Base-by-base conservation (phyloP, 768 basidiomycete species). In the Trametes elegans region DNA sequence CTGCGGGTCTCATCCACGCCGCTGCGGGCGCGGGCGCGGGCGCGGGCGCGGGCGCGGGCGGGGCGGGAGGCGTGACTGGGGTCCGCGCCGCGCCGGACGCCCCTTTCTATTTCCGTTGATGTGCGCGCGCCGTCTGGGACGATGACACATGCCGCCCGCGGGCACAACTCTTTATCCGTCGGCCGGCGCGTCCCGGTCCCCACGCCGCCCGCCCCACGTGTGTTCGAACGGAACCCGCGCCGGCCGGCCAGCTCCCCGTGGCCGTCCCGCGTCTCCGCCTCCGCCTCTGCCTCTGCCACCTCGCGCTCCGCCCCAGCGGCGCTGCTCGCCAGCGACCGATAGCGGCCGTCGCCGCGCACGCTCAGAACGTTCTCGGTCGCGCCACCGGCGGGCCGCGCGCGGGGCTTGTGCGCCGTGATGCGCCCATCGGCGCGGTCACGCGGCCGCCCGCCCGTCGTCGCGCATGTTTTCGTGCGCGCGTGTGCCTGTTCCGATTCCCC, bases 151-250 rank as follows among this genome's bases (percentile, higher is more conserved):
- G 59, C 53, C 57, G 51, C 35, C 32, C 23, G 19, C 47, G 51
- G 58, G 55, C 48, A 46, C 21, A 59, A 38, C 32, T 39, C 53
- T 39, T 60, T 46, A 34, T 38, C 56, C 59, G 47, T 32, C 55
- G 49, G 31, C 21, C 21, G 40, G 29, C 49, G 28, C 49, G 49
- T 51, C 21, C 32, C 26, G n/a, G 28, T 43, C 49, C 53, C 43
- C 59, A 58, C 53, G 54, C 54, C 48, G 44, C 57, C 60, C 62
- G 62, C 62, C n/a, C 62, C 62, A 64, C 62, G 62, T 64, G 62
- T 42, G 55, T 59, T 59, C 59, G 19, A 53, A 49, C 61, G 60
- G 60, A 60, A 39, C 23, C 19, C 21, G 52, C 58, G 43, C 55
- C 61, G 58, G 52, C 29, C 38, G 32, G 45, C 39, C 45, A 16